Conservation (phyloP, 2,329 filamentous ascomycete genomes). For the Pseudogymnoascus sp. region DNA sequence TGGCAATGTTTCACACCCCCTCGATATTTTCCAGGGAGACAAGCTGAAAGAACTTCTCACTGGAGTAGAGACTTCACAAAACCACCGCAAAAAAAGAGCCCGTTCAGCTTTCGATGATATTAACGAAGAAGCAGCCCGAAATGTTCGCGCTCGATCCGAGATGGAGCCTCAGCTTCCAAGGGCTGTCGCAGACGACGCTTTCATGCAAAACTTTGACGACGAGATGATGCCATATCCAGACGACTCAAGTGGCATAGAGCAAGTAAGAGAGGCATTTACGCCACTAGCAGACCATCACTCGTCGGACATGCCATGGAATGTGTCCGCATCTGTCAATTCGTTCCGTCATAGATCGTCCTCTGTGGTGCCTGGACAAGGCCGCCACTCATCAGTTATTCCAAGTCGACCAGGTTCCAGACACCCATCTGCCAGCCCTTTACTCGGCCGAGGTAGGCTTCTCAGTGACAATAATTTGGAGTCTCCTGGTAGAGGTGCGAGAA, state of each 20-base stretch:
- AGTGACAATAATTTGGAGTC: slow-evolving; percentile 21
- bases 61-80: slow-evolving; percentile 11
- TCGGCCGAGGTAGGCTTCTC: slow-evolving; percentile 35
- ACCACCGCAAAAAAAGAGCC: background rate
- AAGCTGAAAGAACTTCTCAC: slow-evolving; percentile 36
- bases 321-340: slow-evolving; percentile 44
- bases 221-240: slow-evolving; percentile 10
- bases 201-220: slow-evolving; percentile 34
- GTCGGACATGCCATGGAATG: slow-evolving; percentile 62
- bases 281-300: slow-evolving; percentile 60
- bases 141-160: slow-evolving; percentile 31
- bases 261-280: slow-evolving; percentile 58
- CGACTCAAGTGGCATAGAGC: slow-evolving; percentile 45
- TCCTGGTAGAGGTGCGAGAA: slow-evolving; percentile 15
- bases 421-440: slow-evolving; percentile 51
- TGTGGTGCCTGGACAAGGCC: slow-evolving; percentile 33
- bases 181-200: slow-evolving; percentile 23
- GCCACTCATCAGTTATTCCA: slow-evolving; percentile 20
- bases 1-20: slow-evolving; percentile 32
- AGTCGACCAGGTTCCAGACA: slow-evolving; percentile 41
- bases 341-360: slow-evolving; percentile 33
- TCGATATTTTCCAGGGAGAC: slow-evolving; percentile 51
- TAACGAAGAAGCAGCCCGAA: slow-evolving; percentile 22
- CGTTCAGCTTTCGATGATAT: slow-evolving; percentile 16
- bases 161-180: slow-evolving; percentile 32